Evolutionary conservation across 1,139 yeast species (phyloP).

Genomic region (Pichia sp.): DNA sequence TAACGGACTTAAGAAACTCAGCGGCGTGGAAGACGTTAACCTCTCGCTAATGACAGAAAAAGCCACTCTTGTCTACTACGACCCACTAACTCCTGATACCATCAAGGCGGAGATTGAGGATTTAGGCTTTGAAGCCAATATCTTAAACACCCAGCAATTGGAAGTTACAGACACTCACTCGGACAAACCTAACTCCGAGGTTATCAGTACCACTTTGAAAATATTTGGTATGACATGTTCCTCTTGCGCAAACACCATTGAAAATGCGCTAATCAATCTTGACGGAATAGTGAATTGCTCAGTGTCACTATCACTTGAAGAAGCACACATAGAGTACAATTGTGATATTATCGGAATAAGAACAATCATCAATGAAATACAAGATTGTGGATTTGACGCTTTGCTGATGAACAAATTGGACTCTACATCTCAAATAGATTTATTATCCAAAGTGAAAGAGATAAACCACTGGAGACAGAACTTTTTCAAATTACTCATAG

Average conservation of each 20-base stretch:
- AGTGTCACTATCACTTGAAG: slow-evolving; percentile 34
- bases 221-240: slow-evolving; percentile 59
- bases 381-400: slow-evolving; percentile 44
- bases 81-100: slow-evolving; percentile 27
- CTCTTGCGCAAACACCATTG: slow-evolving; percentile 48
- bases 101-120: slow-evolving; percentile 53
- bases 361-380: slow-evolving; percentile 42
- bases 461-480: slow-evolving; percentile 60
- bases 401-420: slow-evolving; percentile 33
- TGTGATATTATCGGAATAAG: slow-evolving; percentile 48
- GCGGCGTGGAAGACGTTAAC: slow-evolving; percentile 43
- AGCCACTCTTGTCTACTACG: slow-evolving; percentile 48
- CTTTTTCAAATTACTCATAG: slow-evolving; percentile 41
- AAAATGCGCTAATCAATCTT: slow-evolving; percentile 33
- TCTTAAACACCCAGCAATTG: slow-evolving; percentile 30
- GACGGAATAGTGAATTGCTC: slow-evolving; percentile 40
- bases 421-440: slow-evolving; percentile 56
- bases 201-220: slow-evolving; percentile 24
- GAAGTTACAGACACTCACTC: slow-evolving; percentile 24
- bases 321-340: slow-evolving; percentile 41
- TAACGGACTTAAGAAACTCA: slow-evolving; percentile 37
- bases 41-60: slow-evolving; percentile 70
- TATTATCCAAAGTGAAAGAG: slow-evolving; percentile 65
- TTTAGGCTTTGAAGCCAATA: slow-evolving; percentile 54
- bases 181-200: slow-evolving; percentile 5